phyloP scores from a whole-genome alignment of 805 yeast genomes.

The Metschnikowia drakensbergensis region DNA sequence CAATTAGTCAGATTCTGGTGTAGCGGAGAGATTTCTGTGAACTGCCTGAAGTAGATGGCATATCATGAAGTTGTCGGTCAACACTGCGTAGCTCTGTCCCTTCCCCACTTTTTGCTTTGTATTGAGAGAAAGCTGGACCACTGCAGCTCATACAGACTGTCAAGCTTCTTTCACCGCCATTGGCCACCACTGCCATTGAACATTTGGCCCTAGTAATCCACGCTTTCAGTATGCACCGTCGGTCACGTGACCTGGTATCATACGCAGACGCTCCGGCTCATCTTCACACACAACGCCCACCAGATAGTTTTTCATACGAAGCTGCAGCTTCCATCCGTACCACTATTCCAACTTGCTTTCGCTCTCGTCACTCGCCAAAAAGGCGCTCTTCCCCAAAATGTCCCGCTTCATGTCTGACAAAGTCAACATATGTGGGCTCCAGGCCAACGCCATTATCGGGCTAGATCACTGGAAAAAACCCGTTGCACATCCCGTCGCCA shows the following conservation, averaged over 20 bases:
- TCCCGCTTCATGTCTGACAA: slow-evolving; percentile 26
- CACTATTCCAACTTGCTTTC: slow-evolving; percentile 13
- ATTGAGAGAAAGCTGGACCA: too few relatives aligned
- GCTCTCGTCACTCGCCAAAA: slow-evolving; percentile 3
- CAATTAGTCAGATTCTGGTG: background rate
- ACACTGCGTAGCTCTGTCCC: too few relatives aligned
- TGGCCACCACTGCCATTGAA: too few relatives aligned
- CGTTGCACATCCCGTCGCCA: slow-evolving; percentile 59
- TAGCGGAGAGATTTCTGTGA: background rate
- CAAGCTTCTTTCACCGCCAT: too few relatives aligned
- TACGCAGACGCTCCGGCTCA: background rate
- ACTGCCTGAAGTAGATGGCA: too few relatives aligned
- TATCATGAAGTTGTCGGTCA: too few relatives aligned
- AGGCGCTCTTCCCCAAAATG: slow-evolving; percentile 11
- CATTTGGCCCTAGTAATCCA: too few relatives aligned
- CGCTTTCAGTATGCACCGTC: too few relatives aligned
- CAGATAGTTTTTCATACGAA: background rate
- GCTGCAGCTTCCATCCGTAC: background rate
- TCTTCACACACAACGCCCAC: background rate
- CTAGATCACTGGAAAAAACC: slow-evolving; percentile 72
- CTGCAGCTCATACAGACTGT: too few relatives aligned
- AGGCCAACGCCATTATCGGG: slow-evolving; percentile 62
- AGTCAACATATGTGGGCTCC: slow-evolving; percentile 52
- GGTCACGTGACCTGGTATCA: background rate
- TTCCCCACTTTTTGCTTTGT: too few relatives aligned